These are phyloP conservation scores for Prototheca cutis DNA, from an alignment of 163 green algal species.

Conservation along the genomic window DNA sequence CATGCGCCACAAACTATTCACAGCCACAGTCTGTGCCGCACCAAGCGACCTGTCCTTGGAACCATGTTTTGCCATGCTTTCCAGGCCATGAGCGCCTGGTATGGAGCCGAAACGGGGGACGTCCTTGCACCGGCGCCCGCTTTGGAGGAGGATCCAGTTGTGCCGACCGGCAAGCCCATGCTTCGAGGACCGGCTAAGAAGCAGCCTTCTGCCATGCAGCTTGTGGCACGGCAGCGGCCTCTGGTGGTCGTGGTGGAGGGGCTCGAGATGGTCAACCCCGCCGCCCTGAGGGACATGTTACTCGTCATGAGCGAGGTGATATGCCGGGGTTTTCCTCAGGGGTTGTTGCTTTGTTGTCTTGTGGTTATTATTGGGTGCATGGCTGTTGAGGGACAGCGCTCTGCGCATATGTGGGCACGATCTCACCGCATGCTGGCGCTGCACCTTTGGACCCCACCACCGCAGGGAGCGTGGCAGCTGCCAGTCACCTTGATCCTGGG, in stretches of 20 bases:
- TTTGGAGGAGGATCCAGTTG: too few relatives aligned
- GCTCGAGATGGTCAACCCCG: slow-evolving; percentile 15
- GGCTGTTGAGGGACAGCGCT: too few relatives aligned
- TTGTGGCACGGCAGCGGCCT: slow-evolving; percentile 7
- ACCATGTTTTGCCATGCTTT: too few relatives aligned
- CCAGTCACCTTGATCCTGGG: slow-evolving; percentile 36
- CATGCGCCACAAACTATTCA: too few relatives aligned
- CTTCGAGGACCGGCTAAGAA: too few relatives aligned
- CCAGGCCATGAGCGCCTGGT: slow-evolving; percentile 27
- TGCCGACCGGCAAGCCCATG: too few relatives aligned
- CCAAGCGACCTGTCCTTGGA: too few relatives aligned
- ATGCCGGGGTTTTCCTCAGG: not conserved
- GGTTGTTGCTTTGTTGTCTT: not conserved
- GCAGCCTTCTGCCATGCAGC: too few relatives aligned
- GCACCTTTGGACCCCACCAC: too few relatives aligned
- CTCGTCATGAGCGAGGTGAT: slow-evolving; percentile 27
- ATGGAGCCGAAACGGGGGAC: slow-evolving; percentile 15
- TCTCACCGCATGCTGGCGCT: not conserved
- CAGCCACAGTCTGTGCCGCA: too few relatives aligned
- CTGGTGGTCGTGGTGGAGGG: slow-evolving; percentile 41
- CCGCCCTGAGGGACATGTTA: slow-evolving; percentile 32
- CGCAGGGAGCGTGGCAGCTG: slow-evolving; percentile 22
- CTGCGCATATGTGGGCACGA: not conserved
- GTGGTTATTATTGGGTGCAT: too few relatives aligned
- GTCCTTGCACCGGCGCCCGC: not conserved